Evolutionary conservation across 345 rosid genomes (phyloP), one percentile per base, ranked within the genome.

Genomic region (Acer yangbiense): DNA sequence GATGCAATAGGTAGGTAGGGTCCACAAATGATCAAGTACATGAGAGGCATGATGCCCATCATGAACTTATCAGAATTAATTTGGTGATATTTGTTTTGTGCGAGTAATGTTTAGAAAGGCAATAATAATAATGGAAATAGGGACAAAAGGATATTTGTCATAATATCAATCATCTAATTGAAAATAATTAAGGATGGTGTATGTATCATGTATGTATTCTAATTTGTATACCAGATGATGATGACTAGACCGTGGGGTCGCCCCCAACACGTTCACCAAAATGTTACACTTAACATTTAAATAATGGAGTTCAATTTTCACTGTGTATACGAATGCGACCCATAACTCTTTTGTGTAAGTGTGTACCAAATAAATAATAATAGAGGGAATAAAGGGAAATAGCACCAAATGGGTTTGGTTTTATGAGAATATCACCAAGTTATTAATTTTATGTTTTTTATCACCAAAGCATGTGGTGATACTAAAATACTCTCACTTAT

Each of bases 121-220:
- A 60, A 70, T 76, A 80, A 80, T 77, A 77, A 82, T 80, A 80
- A 80, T 78, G 68, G 58, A 66, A 75, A 76, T 80, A 68, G 46
- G 77, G 82, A 85, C 86, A 80, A 85, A 79, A 41, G 39, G 64
- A 73, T 70, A 25, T 75, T 82, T 82, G 85, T 82, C 83, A 63
- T 6, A 68, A 43, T 35, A 29, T 73, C 79, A 65, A 79, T 77
- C 32, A 63, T 76, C 69, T 21, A 11, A 25, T 32, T 17, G 10
- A 82, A 68, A 85, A 79, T 82, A 82, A 82, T 77, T 71, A 58
- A 21, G 58, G 57, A 78, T 39, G 11, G 46, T 46, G 25, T 18
- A 4, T 27, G 11, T 43, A 43, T 43, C 11, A 4, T 27, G 11
- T 43, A 43, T 43, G 46, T 43, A 43, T 35, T 35, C 39, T 4